Conservation (phyloP, 441 rosid species). For the Bruguiera hainesii region DNA sequence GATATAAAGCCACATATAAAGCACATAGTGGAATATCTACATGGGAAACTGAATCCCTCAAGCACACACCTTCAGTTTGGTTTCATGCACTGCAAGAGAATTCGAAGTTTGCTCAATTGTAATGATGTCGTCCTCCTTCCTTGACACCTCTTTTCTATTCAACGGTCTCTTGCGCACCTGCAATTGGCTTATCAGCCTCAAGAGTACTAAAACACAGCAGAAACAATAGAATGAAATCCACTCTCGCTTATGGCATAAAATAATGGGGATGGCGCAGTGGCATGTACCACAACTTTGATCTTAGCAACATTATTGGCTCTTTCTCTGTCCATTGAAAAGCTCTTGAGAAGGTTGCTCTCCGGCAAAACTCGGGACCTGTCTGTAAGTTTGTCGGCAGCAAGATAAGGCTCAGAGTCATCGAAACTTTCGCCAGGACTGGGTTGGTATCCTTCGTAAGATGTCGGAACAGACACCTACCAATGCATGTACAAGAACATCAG, state of each 20-base stretch:
- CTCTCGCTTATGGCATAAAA: neutral
- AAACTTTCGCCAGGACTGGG: constrained; percentile 34
- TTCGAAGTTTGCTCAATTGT: constrained; percentile 54
- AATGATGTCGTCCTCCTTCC: constrained; percentile 80
- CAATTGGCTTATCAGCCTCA: constrained; percentile 10
- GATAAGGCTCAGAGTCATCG: constrained; percentile 44
- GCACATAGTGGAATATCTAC: neutral
- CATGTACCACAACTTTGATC: constrained; percentile 88
- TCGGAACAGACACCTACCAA: constrained; percentile 31
- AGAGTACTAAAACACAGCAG: constrained; percentile 1
- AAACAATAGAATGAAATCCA: neutral
- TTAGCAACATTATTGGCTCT: constrained; percentile 75
- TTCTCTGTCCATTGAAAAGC: constrained; percentile 52
- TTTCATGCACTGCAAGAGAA: constrained; percentile 68
- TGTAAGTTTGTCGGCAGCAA: constrained; percentile 28
- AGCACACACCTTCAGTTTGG: constrained; percentile 68
- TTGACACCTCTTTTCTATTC: constrained; percentile 71
- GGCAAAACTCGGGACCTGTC: constrained; percentile 33
- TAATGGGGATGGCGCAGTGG: constrained; percentile 4
- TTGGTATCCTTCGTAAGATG: constrained; percentile 26
- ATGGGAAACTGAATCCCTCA: neutral
- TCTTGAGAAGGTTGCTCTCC: constrained; percentile 44
- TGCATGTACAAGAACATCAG: neutral
- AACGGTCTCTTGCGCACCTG: constrained; percentile 88
- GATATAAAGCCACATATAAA: neutral